These are phyloP conservation scores for Mrakia frigida DNA, from an alignment of 768 basidiomycete genomes.

Conservation along the genomic window DNA sequence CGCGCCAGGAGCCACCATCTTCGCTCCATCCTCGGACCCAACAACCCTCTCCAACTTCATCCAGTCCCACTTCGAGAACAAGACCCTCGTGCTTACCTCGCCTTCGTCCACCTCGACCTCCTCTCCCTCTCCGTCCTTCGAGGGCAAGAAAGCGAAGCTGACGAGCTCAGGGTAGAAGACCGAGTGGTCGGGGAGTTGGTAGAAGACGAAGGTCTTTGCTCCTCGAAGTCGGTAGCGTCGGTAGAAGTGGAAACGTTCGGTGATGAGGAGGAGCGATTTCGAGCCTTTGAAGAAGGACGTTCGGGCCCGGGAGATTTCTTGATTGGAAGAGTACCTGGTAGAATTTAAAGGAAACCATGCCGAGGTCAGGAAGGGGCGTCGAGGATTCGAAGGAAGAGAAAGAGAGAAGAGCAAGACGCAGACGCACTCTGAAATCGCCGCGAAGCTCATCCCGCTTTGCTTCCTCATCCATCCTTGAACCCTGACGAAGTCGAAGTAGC, in stretches of 20 bases:
- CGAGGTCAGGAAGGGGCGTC: not conserved
- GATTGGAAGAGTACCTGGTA: constrained; percentile 78
- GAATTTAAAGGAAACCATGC: too few relatives aligned
- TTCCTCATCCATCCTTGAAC: constrained; percentile 81
- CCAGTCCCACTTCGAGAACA: constrained; percentile 86
- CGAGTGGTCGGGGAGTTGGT: constrained; percentile 82
- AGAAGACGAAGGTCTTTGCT: constrained; percentile 87
- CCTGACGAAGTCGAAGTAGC: constrained; percentile 93
- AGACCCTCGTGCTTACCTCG: constrained; percentile 73
- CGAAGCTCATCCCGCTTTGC: constrained; percentile 61
- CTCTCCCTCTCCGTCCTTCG: constrained; percentile 24
- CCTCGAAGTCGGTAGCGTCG: constrained; percentile 88
- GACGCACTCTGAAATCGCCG: constrained; percentile 81
- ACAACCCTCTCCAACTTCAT: constrained; percentile 82
- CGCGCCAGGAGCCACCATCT: constrained; percentile 44
- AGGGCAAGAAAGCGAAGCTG: constrained; percentile 69
- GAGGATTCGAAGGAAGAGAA: not conserved
- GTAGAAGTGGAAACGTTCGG: constrained; percentile 99
- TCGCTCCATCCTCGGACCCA: constrained; percentile 48
- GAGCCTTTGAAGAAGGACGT: constrained; percentile 86
- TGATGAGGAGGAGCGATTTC: constrained; percentile 79
- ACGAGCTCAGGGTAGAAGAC: constrained; percentile 88
- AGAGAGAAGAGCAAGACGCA: too few relatives aligned
- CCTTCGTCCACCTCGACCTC: constrained; percentile 69
- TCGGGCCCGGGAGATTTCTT: constrained; percentile 88